These are phyloP conservation scores for Nematocida ausubeli DNA, from an alignment of 371 early-diverging fungal genomes.

Conservation along the genomic window DNA sequence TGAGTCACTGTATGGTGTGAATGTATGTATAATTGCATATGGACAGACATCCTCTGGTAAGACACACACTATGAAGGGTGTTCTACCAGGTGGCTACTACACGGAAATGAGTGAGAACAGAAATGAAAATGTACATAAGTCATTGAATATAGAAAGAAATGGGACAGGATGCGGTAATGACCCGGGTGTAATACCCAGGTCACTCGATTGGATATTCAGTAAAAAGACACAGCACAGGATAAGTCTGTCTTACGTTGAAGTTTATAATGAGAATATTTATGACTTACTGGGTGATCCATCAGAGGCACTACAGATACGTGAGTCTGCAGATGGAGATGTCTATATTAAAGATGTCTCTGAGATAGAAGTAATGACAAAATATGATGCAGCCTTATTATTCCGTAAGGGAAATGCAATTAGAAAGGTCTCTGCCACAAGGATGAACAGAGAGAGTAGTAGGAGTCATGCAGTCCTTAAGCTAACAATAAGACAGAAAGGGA, in stretches of 20 bases:
- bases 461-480: conserved; percentile 74
- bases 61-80: conserved; percentile 82
- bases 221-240: conserved; percentile 69
- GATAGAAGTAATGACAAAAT: conserved; percentile 19
- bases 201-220: conserved; percentile 55
- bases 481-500: conserved; percentile 13
- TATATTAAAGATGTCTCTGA: conserved; percentile 78
- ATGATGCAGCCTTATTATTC: conserved; percentile 53
- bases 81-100: background rate
- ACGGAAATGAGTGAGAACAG: background rate
- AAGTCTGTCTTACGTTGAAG: conserved; percentile 71
- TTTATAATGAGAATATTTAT: conserved; percentile 81
- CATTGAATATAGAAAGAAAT: background rate
- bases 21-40: conserved; percentile 95
- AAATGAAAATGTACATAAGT: background rate
- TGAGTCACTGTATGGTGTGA: conserved; percentile 86
- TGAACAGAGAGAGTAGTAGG: conserved; percentile 56
- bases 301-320: conserved; percentile 76
- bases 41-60: conserved; percentile 97
- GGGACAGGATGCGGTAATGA: background rate
- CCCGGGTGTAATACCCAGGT: conserved; percentile 59
- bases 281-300: conserved; percentile 78
- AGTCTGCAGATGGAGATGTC: conserved; percentile 75
- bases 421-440: conserved; percentile 40
- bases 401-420: conserved; percentile 6